A percentile compares a stretch with the other conserved stretches of the same genome.
Evolutionary conservation across 1,284 basidiomycete species (phyloP).

Genomic region (Rhodotorula sp.): DNA sequence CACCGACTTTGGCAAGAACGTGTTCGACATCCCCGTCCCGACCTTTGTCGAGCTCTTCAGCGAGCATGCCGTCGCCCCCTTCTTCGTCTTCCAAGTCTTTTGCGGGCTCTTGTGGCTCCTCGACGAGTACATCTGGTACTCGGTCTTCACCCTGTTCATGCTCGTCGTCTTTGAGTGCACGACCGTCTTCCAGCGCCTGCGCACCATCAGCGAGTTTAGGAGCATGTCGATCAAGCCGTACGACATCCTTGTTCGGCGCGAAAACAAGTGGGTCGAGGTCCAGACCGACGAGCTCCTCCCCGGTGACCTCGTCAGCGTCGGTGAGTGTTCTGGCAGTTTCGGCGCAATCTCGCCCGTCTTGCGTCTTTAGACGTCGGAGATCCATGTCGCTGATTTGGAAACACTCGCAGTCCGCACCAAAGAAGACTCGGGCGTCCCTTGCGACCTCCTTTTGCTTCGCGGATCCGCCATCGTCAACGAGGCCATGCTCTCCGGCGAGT

Average conservation of each 20-base stretch:
- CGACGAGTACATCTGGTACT: constrained; percentile 93
- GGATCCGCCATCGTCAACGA: constrained; percentile 95
- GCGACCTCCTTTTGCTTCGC: constrained; percentile 80
- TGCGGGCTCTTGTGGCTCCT: constrained; percentile 93
- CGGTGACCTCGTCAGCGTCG: constrained; percentile 80
- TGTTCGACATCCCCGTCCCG: constrained; percentile 92
- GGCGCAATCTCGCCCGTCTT: neutral
- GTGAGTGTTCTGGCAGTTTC: constrained; percentile 37
- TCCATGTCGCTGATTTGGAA: too few relatives aligned
- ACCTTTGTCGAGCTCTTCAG: constrained; percentile 82
- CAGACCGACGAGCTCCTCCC: constrained; percentile 82
- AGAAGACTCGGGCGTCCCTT: constrained; percentile 80
- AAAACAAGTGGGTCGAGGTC: constrained; percentile 73
- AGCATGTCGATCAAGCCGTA: constrained; percentile 92
- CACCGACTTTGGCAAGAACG: constrained; percentile 78
- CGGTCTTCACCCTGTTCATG: constrained; percentile 95
- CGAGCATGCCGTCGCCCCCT: constrained; percentile 89
- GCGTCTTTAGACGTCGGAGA: neutral
- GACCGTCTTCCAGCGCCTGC: constrained; percentile 90
- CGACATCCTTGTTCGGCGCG: constrained; percentile 73
- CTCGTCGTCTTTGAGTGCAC: constrained; percentile 94
- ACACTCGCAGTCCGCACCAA: constrained; percentile 62
- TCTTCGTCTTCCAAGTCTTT: constrained; percentile 95
- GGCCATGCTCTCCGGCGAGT: constrained; percentile 95
- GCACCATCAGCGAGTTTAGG: constrained; percentile 86